phyloP scores from a whole-genome alignment of 768 basidiomycete species.

The Steccherinum ochraceum region DNA sequence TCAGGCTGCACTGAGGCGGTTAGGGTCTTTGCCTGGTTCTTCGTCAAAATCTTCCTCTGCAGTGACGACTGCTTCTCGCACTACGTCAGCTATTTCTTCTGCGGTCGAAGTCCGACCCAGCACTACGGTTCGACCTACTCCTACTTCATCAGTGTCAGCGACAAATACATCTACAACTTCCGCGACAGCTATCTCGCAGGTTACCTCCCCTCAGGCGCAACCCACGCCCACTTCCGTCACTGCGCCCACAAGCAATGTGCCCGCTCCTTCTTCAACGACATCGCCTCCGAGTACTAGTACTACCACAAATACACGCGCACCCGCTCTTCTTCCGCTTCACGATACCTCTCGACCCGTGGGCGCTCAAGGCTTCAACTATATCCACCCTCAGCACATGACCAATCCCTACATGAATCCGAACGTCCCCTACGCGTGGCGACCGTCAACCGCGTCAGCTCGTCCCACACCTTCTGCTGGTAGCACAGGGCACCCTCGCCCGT shows the following conservation, averaged over 20 bases:
- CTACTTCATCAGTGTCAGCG: constrained; percentile 1
- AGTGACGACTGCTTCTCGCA: constrained; percentile 4
- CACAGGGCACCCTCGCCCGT: too few relatives aligned
- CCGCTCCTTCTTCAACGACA: background rate
- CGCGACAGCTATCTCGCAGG: background rate
- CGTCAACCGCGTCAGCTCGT: background rate
- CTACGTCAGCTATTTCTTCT: constrained; percentile 7
- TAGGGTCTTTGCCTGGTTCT: constrained; percentile 13
- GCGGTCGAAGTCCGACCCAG: background rate
- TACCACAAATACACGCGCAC: background rate
- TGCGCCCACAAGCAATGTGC: background rate
- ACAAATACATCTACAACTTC: background rate
- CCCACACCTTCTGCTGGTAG: background rate
- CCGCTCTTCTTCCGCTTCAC: background rate
- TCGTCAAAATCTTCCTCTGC: background rate
- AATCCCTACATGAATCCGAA: background rate
- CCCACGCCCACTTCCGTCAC: constrained; percentile 9
- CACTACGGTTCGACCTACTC: background rate
- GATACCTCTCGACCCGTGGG: background rate
- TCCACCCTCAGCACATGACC: constrained; percentile 2
- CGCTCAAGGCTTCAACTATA: background rate
- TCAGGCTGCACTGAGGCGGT: constrained; percentile 57
- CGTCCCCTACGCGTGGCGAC: background rate
- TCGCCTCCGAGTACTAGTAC: too few relatives aligned
- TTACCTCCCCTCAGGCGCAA: background rate